Evolutionary conservation across 2,329 filamentous ascomycete species (phyloP), one percentile per base, ranked within the genome.

Genomic region (Fusarium sp.): DNA sequence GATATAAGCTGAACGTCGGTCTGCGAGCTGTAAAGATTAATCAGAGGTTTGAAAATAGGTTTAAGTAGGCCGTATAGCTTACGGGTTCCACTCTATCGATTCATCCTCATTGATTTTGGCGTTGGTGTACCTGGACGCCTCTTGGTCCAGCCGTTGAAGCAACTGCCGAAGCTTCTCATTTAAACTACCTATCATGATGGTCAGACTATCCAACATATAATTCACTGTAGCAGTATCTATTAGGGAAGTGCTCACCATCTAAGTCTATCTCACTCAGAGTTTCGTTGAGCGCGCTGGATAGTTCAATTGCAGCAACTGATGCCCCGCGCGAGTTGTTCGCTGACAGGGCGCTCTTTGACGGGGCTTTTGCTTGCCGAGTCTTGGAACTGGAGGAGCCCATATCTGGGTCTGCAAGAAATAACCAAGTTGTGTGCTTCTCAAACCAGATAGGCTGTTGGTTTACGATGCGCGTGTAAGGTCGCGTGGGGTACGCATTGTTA

Each of bases 61-160:
- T 40, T n/a, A 9, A 2, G 4, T 5, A 6, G 17, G 13, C 1
- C 19, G 7, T 1, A 15, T 36, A 7, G 21, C 39, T 51, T 42
- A 73, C 71, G 67, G 67, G 31, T 65, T 45, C 71, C 71, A 73
- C n/a, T 65, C 47, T 19, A n/a, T 51, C 34, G 51, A 56, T 9
- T 57, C 59, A 7, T 42, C 47, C 19, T 72, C 59, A 5, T 31
- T 60, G 22, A 70, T 51, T 19, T 71, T 59, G 10, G 69, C 67
- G 47, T 73, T 73, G 39, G 46, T 54, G 17, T 74, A 74, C 15
- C 62, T 62, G 38, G 71, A 71, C 7, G 65, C 63, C 24, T 73
- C 65, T 17, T 62, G 57, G n/a, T 74, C 71, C n/a, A 74, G 44
- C n/a, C 56, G 67, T 34, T 65, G 58, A 31, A 73, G 47, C 21